phyloP scores from a whole-genome alignment of 108 stramenopile species.

The Nannochloropsis salina region DNA sequence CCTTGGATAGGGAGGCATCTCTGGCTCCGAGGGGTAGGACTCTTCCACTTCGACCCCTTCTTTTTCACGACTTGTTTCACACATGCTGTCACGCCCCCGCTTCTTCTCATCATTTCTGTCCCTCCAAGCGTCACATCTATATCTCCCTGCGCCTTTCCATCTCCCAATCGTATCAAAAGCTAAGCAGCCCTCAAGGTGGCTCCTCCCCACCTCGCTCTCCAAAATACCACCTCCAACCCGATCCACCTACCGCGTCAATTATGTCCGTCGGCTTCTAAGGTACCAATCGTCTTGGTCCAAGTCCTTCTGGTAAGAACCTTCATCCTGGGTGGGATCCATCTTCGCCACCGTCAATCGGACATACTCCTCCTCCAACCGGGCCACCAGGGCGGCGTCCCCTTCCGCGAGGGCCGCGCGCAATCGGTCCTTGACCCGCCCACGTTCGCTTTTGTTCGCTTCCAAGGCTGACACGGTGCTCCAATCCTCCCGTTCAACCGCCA shows the following conservation, averaged over 20 bases:
- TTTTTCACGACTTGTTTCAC: too few relatives aligned
- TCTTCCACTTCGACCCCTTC: too few relatives aligned
- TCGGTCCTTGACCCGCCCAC: neutral
- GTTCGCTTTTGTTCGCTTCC: neutral
- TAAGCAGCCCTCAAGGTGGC: too few relatives aligned
- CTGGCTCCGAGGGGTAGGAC: too few relatives aligned
- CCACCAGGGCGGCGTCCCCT: neutral
- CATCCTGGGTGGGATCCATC: neutral
- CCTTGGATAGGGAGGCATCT: too few relatives aligned
- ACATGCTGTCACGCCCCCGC: too few relatives aligned
- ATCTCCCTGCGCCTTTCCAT: too few relatives aligned
- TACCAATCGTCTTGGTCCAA: neutral
- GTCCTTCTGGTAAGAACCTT: neutral
- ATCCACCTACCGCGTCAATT: neutral
- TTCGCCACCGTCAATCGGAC: neutral
- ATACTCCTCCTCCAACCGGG: neutral
- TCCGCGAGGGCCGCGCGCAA: neutral
- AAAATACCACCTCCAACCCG: too few relatives aligned
- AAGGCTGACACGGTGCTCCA: neutral
- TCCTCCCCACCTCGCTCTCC: too few relatives aligned
- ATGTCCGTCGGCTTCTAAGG: neutral
- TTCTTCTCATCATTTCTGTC: too few relatives aligned
- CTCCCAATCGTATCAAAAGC: too few relatives aligned
- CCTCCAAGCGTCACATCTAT: too few relatives aligned
- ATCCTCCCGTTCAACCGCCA: neutral